A percentile compares a stretch with the other conserved stretches of the same genome.
phyloP scores from a whole-genome alignment of 2,329 filamentous ascomycete genomes.

The Monilinia aucupariae region DNA sequence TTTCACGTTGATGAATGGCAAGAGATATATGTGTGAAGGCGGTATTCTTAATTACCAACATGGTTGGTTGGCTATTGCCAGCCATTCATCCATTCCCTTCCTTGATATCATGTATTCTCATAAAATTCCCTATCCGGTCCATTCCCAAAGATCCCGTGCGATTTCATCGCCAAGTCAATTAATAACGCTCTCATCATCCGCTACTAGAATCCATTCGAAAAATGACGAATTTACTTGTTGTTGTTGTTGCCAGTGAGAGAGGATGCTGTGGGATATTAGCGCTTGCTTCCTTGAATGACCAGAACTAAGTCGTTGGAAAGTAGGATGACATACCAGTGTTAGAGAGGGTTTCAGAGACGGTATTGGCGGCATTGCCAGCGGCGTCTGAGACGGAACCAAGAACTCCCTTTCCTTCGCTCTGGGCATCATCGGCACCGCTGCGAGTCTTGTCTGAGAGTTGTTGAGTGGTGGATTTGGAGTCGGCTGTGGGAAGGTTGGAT shows the following conservation, averaged over 20 bases:
- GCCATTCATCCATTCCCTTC: background rate
- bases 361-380: constrained; percentile 31
- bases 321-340: background rate
- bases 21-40: background rate
- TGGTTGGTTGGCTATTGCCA: background rate
- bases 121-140: background rate
- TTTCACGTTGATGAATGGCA: background rate
- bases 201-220: background rate
- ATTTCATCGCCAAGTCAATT: constrained; percentile 1
- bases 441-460: constrained; percentile 43
- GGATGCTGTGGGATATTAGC: background rate
- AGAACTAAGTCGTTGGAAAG: too few species aligned
- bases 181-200: background rate
- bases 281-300: background rate
- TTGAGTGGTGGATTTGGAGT: constrained; percentile 43
- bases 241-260: constrained; percentile 12
- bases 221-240: background rate
- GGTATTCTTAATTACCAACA: background rate
- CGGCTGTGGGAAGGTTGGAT: constrained; percentile 17
- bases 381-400: constrained; percentile 40
- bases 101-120: background rate
- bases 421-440: constrained; percentile 38
- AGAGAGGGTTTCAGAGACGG: constrained; percentile 17
- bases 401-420: constrained; percentile 38
- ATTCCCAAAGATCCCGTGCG: background rate